Evolutionary conservation across 257 asterid species (phyloP).

Genomic region (Buddleja alternifolia): DNA sequence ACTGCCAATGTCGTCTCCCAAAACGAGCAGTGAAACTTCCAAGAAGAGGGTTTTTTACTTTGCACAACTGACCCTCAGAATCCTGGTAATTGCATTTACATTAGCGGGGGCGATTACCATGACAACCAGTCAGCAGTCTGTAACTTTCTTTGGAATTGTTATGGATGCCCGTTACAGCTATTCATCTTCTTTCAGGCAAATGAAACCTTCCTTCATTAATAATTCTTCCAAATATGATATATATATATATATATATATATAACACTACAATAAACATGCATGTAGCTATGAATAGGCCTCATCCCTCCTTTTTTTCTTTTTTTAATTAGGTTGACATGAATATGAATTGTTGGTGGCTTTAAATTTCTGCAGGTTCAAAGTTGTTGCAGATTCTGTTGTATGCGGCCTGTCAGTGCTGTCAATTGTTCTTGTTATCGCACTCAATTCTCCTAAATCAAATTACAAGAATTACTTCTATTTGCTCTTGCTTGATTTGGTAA

Average conservation of each 20-base stretch:
- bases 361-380: conserved; percentile 37
- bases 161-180: conserved; percentile 41
- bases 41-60: conserved; percentile 3
- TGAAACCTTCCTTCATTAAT: background rate
- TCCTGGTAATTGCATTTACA: conserved; percentile 36
- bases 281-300: background rate
- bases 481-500: conserved; percentile 52
- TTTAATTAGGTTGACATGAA: background rate
- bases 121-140: conserved; percentile 33
- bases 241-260: background rate
- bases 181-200: conserved; percentile 43
- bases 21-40: background rate
- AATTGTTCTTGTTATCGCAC: conserved; percentile 25
- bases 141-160: conserved; percentile 31
- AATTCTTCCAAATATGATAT: background rate
- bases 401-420: conserved; percentile 38
- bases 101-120: conserved; percentile 34
- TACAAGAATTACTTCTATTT: conserved; percentile 41
- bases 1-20: background rate
- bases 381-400: conserved; percentile 36
- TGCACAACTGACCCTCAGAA: conserved; percentile 38
- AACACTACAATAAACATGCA: background rate
- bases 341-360: too few relatives aligned
- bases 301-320: background rate
- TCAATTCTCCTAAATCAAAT: conserved; percentile 34